Evolutionary conservation across 1,284 basidiomycete genomes (phyloP).

Genomic region (Rhodotorula sp.): DNA sequence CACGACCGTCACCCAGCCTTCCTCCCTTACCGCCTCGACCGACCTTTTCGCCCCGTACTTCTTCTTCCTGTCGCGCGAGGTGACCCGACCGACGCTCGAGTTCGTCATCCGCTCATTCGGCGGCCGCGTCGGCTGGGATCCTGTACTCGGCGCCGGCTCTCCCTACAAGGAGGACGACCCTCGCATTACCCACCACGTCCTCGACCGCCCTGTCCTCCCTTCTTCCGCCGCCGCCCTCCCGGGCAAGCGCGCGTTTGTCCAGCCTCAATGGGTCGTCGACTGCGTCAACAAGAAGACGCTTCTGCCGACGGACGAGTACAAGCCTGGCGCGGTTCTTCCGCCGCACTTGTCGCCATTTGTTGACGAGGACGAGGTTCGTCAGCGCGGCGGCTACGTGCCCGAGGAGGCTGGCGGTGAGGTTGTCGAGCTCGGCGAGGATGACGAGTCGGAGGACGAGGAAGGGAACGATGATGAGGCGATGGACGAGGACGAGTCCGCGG

Average conservation of each 20-base stretch:
- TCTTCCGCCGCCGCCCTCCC: slow-evolving; percentile 52
- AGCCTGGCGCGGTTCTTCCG: slow-evolving; percentile 81
- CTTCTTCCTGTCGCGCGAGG: slow-evolving; percentile 94
- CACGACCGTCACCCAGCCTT: slow-evolving; percentile 25
- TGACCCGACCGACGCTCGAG: slow-evolving; percentile 87
- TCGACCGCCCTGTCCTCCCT: slow-evolving; percentile 72
- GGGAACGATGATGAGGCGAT: slow-evolving; percentile 45
- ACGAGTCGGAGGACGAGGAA: slow-evolving; percentile 46
- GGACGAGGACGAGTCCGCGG: slow-evolving; percentile 6
- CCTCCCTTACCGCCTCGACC: slow-evolving; percentile 26
- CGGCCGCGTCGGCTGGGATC: slow-evolving; percentile 70
- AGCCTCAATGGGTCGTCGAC: slow-evolving; percentile 98
- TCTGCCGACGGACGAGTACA: slow-evolving; percentile 80
- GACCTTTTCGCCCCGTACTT: slow-evolving; percentile 78
- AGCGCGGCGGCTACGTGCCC: slow-evolving; percentile 53
- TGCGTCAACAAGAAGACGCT: slow-evolving; percentile 86
- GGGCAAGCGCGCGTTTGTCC: slow-evolving; percentile 78
- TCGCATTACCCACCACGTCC: slow-evolving; percentile 91
- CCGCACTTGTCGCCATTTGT: slow-evolving; percentile 97
- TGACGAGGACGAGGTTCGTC: slow-evolving; percentile 61
- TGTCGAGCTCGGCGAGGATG: slow-evolving; percentile 51
- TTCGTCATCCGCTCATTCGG: slow-evolving; percentile 92
- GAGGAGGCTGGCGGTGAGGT: slow-evolving; percentile 56
- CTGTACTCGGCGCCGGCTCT: slow-evolving; percentile 78
- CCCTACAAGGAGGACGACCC: slow-evolving; percentile 62